phyloP scores from a whole-genome alignment of 108 stramenopile genomes.

The Phaeodactylum tricornutum region DNA sequence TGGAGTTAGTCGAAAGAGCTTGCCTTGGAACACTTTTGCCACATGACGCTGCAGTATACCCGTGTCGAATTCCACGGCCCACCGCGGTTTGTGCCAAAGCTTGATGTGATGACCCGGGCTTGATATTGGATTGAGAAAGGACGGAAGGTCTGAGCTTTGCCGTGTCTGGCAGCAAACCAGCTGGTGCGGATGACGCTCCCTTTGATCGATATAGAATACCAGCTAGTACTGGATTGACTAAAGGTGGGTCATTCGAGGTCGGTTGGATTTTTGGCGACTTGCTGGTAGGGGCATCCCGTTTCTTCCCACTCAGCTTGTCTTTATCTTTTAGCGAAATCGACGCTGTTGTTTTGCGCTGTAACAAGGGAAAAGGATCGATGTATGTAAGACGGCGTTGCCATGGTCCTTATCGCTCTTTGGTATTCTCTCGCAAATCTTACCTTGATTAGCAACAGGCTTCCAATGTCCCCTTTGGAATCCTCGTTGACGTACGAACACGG shows the following conservation, averaged over 20 bases:
- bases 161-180: not conserved
- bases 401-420: not conserved
- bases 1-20: too few relatives aligned
- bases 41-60: too few relatives aligned
- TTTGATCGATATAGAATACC: conserved; percentile 21
- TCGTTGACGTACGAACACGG: conserved; percentile 88
- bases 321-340: conserved; percentile 13
- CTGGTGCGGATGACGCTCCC: not conserved
- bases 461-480: conserved; percentile 43
- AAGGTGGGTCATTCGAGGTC: not conserved
- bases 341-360: conserved; percentile 27
- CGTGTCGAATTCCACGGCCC: conserved; percentile 43
- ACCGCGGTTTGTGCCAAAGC: conserved; percentile 40
- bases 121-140: not conserved
- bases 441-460: conserved; percentile 70
- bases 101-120: conserved; percentile 17
- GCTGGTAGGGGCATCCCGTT: not conserved
- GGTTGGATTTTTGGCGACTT: not conserved
- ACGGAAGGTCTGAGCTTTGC: not conserved
- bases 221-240: conserved; percentile 27
- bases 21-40: too few relatives aligned
- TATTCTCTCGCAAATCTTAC: too few relatives aligned
- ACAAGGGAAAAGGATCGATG: not conserved
- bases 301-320: conserved; percentile 13
- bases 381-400: not conserved